These are phyloP conservation scores for Pseudonectria foliicola DNA, from an alignment of 2,329 filamentous ascomycete species.

Conservation along the genomic window DNA sequence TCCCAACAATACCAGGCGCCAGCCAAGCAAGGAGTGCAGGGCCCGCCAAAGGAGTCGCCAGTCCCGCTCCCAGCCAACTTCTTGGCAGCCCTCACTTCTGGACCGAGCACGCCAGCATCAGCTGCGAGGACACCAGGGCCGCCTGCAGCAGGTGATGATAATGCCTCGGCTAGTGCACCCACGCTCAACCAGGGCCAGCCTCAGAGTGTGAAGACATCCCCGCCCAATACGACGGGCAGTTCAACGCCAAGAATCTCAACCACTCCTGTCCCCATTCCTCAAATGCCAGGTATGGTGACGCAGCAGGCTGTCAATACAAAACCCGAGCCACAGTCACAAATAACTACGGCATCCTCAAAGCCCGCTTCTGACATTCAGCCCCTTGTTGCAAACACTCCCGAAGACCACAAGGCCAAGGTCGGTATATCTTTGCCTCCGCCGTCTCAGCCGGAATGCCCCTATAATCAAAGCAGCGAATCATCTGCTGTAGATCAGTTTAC, in stretches of 20 bases:
- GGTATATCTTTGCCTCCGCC: neutral
- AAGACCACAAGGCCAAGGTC: neutral
- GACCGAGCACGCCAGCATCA: slow-evolving; percentile 14
- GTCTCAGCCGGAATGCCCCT: neutral
- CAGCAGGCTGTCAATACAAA: slow-evolving; percentile 3
- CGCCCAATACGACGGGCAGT: slow-evolving; percentile 2
- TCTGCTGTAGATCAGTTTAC: neutral
- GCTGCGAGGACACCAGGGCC: slow-evolving; percentile 9
- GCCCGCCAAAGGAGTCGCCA: slow-evolving; percentile 35
- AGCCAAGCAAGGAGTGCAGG: slow-evolving; percentile 24
- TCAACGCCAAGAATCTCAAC: slow-evolving; percentile 13
- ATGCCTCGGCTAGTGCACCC: slow-evolving; percentile 2
- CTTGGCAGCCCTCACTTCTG: slow-evolving; percentile 32
- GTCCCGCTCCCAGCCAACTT: slow-evolving; percentile 38
- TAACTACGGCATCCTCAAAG: neutral
- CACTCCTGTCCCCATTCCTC: slow-evolving; percentile 28
- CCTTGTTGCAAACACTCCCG: neutral
- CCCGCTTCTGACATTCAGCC: too few relatives aligned
- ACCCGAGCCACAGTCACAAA: neutral
- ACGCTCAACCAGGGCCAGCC: slow-evolving; percentile 1
- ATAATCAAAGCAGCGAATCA: neutral
- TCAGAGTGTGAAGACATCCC: slow-evolving; percentile 5
- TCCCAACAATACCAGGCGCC: slow-evolving; percentile 16
- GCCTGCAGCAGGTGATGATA: slow-evolving; percentile 5
- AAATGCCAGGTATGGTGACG: slow-evolving; percentile 11